Evolutionary conservation across 768 basidiomycete genomes (phyloP), one percentile per base, ranked within the genome.

Genomic region (Naganishia vaughanmartiniae): DNA sequence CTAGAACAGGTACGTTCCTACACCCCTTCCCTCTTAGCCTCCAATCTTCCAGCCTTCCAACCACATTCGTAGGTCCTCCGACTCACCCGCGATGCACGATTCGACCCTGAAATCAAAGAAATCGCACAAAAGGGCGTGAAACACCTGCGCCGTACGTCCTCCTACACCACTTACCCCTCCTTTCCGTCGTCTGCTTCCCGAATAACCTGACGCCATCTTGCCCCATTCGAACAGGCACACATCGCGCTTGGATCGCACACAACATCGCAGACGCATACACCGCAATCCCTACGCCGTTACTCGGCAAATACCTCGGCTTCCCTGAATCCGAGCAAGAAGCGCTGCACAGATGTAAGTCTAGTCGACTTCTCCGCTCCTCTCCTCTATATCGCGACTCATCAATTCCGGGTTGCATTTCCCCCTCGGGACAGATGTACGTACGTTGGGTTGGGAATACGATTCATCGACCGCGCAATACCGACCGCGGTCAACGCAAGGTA

Each of bases 21-120:
- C 39, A 7, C 30, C n/a, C 12, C 7, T 12, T 45, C 36, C 39
- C 11, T 45, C 21, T 9, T 28, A n/a, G 2, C 26, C 36, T 6
- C 10, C 1, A 6, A 1, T 14, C 24, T 45, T n/a, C 60, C 30
- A 1, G 15, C 12, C 42, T 21, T 5, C 24, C 10, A 21, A 19
- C 24, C 46, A 6, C 48, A 4, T n/a, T 51, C 26, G 30, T 15
- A 63, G 60, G 39, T 63, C 42, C 4, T 63, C 4, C 26, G 21
- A 14, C 60, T 15, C 14, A 63, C 60, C 39, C 60, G 46, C 39
- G 60, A 63, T 30, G 26, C 60, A 24, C 30, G 60, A 17, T 63
- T 63, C 60, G 39, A 63, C 33, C 14, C 24, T 1, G 60, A 63
- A 17, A n/a, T 63, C 36, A 63, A 63, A 24, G 39, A 63, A 45